A percentile compares a stretch with the other conserved stretches of the same genome.
Conservation (phyloP, 352 stramenopile genomes). For the Peronospora farinosa region DNA sequence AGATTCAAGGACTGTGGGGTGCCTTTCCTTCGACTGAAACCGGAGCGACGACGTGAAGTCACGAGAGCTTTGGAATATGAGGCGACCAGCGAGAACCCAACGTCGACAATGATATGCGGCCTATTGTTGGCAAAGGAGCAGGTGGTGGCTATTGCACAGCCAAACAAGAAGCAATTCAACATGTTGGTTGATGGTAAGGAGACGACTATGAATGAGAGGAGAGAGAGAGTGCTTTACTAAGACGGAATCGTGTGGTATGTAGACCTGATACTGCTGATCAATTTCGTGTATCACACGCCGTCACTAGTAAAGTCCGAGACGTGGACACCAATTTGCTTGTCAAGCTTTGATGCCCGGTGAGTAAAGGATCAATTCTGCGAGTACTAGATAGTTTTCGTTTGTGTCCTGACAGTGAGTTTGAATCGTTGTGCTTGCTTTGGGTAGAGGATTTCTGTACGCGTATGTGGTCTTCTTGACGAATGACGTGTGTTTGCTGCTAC, state of each 20-base stretch:
- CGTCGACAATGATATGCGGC: conserved; percentile 51
- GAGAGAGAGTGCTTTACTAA: conserved; percentile 1
- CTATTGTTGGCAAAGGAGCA: conserved; percentile 41
- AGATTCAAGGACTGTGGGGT: conserved; percentile 45
- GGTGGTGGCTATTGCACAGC: conserved; percentile 53
- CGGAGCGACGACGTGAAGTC: conserved; percentile 36
- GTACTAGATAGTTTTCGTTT: not conserved
- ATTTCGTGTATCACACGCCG: conserved; percentile 68
- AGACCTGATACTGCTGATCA: conserved; percentile 63
- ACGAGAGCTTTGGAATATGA: conserved; percentile 46
- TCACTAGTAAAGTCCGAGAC: conserved; percentile 58
- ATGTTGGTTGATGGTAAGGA: conserved; percentile 53
- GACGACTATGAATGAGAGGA: not conserved
- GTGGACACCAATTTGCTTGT: conserved; percentile 65
- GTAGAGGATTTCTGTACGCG: conserved; percentile 63
- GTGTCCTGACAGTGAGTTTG: not conserved
- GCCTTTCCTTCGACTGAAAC: conserved; percentile 42
- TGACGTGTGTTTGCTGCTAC: conserved; percentile 52
- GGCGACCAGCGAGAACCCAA: conserved; percentile 12
- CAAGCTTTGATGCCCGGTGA: conserved; percentile 57
- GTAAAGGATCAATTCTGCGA: conserved; percentile 1
- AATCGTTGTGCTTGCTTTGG: not conserved
- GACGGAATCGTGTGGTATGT: not conserved
- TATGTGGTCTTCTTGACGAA: conserved; percentile 62
- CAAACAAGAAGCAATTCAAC: conserved; percentile 55